These are phyloP conservation scores for Apiotrichum laibachii DNA, from an alignment of 1,284 basidiomycete genomes.

Conservation along the genomic window DNA sequence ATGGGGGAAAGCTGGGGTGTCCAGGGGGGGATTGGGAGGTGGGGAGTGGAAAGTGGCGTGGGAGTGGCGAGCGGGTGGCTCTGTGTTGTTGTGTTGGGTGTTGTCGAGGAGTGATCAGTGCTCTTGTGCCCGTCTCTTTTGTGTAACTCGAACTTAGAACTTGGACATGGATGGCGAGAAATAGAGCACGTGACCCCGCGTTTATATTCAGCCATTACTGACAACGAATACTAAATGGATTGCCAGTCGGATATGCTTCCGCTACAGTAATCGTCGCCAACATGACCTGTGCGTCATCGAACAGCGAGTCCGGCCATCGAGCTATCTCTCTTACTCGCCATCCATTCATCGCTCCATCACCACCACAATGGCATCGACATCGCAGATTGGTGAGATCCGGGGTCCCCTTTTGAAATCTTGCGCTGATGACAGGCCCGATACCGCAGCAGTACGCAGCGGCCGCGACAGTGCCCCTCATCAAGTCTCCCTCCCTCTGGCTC, in stretches of 20 bases:
- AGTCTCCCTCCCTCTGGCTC: conserved; percentile 82
- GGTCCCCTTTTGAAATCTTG: no score
- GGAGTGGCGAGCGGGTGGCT: not conserved
- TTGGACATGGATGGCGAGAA: not conserved
- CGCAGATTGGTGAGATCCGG: conserved; percentile 21
- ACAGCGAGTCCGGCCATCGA: not conserved
- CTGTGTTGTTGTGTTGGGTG: not conserved
- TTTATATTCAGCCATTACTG: not conserved
- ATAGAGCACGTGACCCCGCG: not conserved
- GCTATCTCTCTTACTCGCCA: not conserved
- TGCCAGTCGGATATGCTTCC: not conserved
- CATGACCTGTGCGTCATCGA: conserved; percentile 3
- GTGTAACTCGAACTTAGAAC: not conserved
- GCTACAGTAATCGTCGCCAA: not conserved
- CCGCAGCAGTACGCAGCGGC: conserved; percentile 68
- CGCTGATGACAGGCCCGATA: conserved; percentile 38
- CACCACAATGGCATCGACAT: conserved; percentile 19
- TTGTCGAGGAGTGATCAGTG: not conserved
- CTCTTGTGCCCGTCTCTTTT: not conserved
- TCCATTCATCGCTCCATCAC: not conserved
- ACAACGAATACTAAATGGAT: not conserved
- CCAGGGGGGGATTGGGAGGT: not conserved
- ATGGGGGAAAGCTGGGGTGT: not conserved
- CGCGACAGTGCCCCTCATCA: conserved; percentile 75
- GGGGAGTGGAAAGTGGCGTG: not conserved